Evolutionary conservation across 2,329 filamentous ascomycete species (phyloP).

Genomic region (Alternaria gaisen): DNA sequence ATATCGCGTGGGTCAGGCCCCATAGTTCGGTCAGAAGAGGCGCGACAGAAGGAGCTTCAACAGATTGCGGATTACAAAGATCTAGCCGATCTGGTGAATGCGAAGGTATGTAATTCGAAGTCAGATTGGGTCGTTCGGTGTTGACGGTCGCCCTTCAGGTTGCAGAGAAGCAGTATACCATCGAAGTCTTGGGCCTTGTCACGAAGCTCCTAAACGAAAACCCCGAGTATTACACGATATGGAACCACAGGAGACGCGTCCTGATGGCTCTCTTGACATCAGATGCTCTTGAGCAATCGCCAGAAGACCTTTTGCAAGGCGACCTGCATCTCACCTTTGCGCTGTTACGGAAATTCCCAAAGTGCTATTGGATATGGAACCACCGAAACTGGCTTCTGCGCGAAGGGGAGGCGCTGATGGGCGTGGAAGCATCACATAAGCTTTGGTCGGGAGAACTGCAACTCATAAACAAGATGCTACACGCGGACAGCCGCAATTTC

Average conservation of each 20-base stretch:
- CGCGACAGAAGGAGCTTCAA: slow-evolving; percentile 73
- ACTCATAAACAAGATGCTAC: slow-evolving; percentile 87
- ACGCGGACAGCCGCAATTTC: slow-evolving; percentile 87
- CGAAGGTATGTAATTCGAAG: slow-evolving; percentile 61
- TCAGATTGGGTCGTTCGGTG: background rate
- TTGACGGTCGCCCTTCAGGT: slow-evolving; percentile 43
- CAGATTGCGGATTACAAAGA: slow-evolving; percentile 79
- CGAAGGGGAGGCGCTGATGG: slow-evolving; percentile 72
- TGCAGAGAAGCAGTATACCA: slow-evolving; percentile 58
- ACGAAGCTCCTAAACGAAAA: slow-evolving; percentile 79
- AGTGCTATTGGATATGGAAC: slow-evolving; percentile 99
- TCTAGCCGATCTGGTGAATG: slow-evolving; percentile 72
- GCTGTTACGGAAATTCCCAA: slow-evolving; percentile 84
- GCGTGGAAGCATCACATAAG: slow-evolving; percentile 62
- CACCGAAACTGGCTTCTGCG: slow-evolving; percentile 87
- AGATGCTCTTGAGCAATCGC: slow-evolving; percentile 31
- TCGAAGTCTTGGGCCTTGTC: slow-evolving; percentile 71
- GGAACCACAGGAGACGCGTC: slow-evolving; percentile 83
- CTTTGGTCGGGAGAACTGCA: slow-evolving; percentile 88
- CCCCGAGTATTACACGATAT: slow-evolving; percentile 90
- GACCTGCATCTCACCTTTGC: slow-evolving; percentile 87
- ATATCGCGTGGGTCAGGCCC: slow-evolving; percentile 69
- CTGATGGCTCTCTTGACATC: slow-evolving; percentile 68
- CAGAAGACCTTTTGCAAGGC: slow-evolving; percentile 67
- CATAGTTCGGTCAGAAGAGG: slow-evolving; percentile 71